These are phyloP conservation scores for Clitocybe nebularis DNA, from an alignment of 1,284 basidiomycete genomes.

Conservation along the genomic window DNA sequence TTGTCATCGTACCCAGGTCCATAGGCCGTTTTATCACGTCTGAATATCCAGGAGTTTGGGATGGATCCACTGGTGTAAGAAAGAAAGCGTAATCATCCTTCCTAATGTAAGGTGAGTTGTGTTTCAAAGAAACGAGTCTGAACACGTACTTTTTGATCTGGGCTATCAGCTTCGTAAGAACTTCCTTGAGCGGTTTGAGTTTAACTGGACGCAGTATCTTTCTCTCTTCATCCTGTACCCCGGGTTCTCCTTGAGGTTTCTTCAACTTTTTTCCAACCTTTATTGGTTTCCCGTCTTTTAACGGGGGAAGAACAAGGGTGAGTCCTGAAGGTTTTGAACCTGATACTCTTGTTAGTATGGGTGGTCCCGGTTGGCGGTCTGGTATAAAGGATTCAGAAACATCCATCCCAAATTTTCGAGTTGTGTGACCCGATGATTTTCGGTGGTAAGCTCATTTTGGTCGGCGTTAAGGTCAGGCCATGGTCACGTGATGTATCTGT, in stretches of 20 bases:
- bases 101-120: constrained; percentile 33
- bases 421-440: constrained; percentile 12
- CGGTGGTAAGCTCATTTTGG: constrained; percentile 11
- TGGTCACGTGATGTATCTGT: constrained; percentile 1
- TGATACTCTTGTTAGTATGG: constrained; percentile 22
- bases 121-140: neutral
- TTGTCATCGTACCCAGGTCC: constrained; percentile 79
- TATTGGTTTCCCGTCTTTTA: constrained; percentile 38
- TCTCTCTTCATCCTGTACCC: constrained; percentile 34
- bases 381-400: constrained; percentile 28
- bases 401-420: constrained; percentile 25
- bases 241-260: constrained; percentile 18
- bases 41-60: constrained; percentile 64
- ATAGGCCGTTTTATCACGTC: constrained; percentile 72
- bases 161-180: constrained; percentile 57
- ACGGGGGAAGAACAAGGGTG: constrained; percentile 50
- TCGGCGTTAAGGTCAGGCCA: constrained; percentile 11
- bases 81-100: constrained; percentile 89
- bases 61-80: constrained; percentile 62
- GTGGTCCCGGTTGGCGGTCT: constrained; percentile 21
- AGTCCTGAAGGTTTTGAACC: constrained; percentile 30
- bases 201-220: constrained; percentile 55
- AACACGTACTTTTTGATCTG: constrained; percentile 68
- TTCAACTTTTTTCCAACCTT: constrained; percentile 33
- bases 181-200: constrained; percentile 74